Conservation (phyloP, 2,329 filamentous ascomycete genomes). For the Calonectria hawksworthii region DNA sequence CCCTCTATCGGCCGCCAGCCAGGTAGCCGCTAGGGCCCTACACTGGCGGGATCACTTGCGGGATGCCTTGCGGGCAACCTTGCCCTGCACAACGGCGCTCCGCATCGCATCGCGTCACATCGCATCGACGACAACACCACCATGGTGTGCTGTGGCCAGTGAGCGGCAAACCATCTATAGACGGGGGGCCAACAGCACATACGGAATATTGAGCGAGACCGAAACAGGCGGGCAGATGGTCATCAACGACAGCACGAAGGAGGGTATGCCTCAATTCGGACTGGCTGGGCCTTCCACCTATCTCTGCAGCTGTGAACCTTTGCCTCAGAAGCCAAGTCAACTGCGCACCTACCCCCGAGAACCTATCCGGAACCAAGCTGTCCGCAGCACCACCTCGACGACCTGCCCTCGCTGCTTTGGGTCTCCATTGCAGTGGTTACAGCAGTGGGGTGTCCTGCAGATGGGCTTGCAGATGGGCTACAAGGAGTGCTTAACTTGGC, state of each 20-base stretch:
- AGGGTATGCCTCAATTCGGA: background rate
- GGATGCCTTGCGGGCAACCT: constrained; percentile 16
- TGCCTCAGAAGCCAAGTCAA: background rate
- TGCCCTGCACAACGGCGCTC: constrained; percentile 5
- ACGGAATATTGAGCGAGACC: background rate
- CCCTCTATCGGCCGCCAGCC: background rate
- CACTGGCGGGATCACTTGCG: background rate
- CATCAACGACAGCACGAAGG: constrained; percentile 2
- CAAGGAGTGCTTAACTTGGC: background rate
- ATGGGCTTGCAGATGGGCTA: constrained; percentile 18
- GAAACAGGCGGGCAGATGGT: constrained; percentile 11
- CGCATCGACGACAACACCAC: constrained; percentile 11
- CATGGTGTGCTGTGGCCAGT: constrained; percentile 1
- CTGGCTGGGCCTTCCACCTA: background rate
- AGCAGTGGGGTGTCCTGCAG: constrained; percentile 9
- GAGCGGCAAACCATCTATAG: background rate
- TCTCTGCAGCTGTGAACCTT: background rate
- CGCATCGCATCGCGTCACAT: constrained; percentile 2
- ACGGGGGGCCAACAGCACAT: constrained; percentile 1
- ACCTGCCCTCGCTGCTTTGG: background rate
- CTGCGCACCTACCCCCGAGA: background rate
- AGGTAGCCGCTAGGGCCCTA: background rate
- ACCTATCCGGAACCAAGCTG: background rate
- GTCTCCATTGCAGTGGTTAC: constrained; percentile 3
- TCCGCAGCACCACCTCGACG: background rate